These are phyloP conservation scores for Sporothrix luriei DNA, from an alignment of 2,329 filamentous ascomycete genomes.

Conservation along the genomic window DNA sequence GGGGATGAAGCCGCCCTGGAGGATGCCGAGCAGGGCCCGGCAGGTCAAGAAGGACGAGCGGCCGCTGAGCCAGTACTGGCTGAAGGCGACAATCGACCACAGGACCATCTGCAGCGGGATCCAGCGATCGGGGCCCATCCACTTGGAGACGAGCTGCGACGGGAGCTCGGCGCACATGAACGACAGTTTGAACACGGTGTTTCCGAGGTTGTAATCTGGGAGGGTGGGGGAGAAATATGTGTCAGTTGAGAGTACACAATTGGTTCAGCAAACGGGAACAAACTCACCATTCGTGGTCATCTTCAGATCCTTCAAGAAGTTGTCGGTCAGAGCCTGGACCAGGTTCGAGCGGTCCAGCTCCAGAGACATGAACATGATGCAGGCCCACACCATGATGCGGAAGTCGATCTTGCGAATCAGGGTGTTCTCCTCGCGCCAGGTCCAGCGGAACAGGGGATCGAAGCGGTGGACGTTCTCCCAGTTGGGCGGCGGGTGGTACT, in stretches of 20 bases:
- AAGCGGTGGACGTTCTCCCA: conserved; percentile 53
- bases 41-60: conserved; percentile 46
- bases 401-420: conserved; percentile 52
- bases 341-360: conserved; percentile 56
- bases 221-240: background rate
- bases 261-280: background rate
- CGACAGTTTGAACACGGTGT: conserved; percentile 52
- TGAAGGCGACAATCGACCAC: conserved; percentile 57
- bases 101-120: conserved; percentile 61
- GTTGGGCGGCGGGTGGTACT: conserved; percentile 42
- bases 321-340: conserved; percentile 52
- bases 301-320: conserved; percentile 49
- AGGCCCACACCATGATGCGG: conserved; percentile 50
- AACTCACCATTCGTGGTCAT: conserved; percentile 50
- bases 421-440: conserved; percentile 46
- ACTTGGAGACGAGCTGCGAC: conserved; percentile 62
- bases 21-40: conserved; percentile 46
- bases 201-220: conserved; percentile 52
- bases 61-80: conserved; percentile 50
- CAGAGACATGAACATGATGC: conserved; percentile 55
- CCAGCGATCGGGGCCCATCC: conserved; percentile 61
- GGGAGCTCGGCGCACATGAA: conserved; percentile 62
- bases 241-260: background rate
- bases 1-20: conserved; percentile 53
- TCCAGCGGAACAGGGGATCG: conserved; percentile 50